Evolutionary conservation across 805 yeast species (phyloP), one percentile per base, ranked within the genome.

Genomic region (Candida easanensis): DNA sequence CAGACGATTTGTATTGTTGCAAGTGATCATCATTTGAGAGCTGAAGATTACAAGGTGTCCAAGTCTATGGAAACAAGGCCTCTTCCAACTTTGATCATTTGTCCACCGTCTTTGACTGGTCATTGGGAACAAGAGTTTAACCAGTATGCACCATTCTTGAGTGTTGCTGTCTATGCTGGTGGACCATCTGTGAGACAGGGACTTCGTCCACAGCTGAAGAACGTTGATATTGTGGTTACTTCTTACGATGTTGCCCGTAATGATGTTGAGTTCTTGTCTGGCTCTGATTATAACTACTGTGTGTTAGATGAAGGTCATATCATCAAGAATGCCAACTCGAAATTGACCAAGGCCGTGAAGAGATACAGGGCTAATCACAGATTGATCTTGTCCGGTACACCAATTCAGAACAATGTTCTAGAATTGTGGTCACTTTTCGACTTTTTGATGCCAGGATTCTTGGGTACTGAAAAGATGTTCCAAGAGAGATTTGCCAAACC

Each of bases 341-440:
- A 91, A 62, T 71, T 93, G 42, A 83, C 97, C 2, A 85, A 84
- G 57, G 82, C 96, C 1, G 97, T 93, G 9, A 93, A 93, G 61
- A 70, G 73, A 48, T 68, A 91, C 27, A 71, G 74, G 44, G 95
- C 98, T 1, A 89, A 91, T 48, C 99, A 93, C 64, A 69, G 99
- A 40, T 74, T 93, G 51, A 83, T 93, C 32, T 71, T 93, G 48
- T 87, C 98, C 0, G 99, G 99, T 56, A 93, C 99, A 0, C 99
- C 99, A 13, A 93, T 93, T 55, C 99, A 93, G 64, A 93, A 93
- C 61, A 93, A 93, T 59, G 99, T 93, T 3, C 73, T 93, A 33
- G 99, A 93, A 64, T 70, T 93, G 49, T 93, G 99, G 99, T 93
- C 99, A 4, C 70, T 93, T 57, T 93, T 93, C 70, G 99, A 93